Base-by-base conservation (phyloP, 495 filamentous ascomycete genomes). In the Hypoxylon trugodes region DNA sequence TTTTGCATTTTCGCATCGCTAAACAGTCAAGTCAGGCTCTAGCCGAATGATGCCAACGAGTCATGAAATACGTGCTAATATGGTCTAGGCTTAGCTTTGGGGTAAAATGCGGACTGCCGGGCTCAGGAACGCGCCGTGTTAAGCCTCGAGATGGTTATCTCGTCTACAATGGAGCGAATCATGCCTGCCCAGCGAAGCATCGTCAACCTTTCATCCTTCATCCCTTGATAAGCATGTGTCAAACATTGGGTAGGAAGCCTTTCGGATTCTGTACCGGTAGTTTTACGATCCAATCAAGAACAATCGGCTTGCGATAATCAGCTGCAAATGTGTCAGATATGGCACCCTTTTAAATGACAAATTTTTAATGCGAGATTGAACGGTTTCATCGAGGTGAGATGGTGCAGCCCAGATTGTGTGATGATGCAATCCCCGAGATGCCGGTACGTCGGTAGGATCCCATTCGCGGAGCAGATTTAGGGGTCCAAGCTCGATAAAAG, bases 51-150 rank as follows among this genome's bases (percentile, higher is more conserved):
- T 9, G 47, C 38, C 37, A 24, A 16, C 58, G 33, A 55, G 59
- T 52, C 59, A 55, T 48, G n/a, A 9, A 19, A 13, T 49, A 36
- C 40, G 50, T 54, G 42, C 37, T 51, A 51, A 45, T 45, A 46
- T 33, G 15, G 16, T 45, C 15, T 45, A 10, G 49, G 24, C 15
- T 46, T 53, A 42, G 40, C 22, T 48, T 48, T 47, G 25, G 54
- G 42, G 48, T 38, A 38, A 18, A 40, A 28, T 35, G 48, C 49
- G 18, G 42, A 41, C 8, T 25, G 13, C 48, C 37, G 46, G 52
- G 37, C 38, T 3, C 61, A 65, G 53, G 61, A 59, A 59, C 61
- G 53, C 37, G 61, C 38, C 33, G 18, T 7, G 22, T 58, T 59
- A 47, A 33, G 30, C 37, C 52, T 38, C 8, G 18, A n/a, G 35